These are phyloP conservation scores for Rhynchosporium secalis DNA, from an alignment of 2,329 filamentous ascomycete genomes.

Conservation along the genomic window DNA sequence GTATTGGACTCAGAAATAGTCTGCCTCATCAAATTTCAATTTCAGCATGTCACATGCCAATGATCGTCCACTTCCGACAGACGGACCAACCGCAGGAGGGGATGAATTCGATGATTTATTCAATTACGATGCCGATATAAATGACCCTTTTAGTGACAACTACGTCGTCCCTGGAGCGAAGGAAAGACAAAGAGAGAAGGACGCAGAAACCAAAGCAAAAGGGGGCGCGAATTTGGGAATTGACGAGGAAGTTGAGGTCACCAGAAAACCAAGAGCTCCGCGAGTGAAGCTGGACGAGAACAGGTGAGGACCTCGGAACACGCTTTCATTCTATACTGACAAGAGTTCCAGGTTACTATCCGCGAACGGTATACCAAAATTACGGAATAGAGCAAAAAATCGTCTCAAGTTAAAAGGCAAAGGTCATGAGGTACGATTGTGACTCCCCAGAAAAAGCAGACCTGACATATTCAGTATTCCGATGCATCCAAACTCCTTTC, in stretches of 20 bases:
- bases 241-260: constrained; percentile 82
- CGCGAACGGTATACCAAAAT: constrained; percentile 76
- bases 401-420: constrained; percentile 84
- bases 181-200: constrained; percentile 46
- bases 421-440: constrained; percentile 72
- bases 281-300: constrained; percentile 85
- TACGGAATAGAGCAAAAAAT: constrained; percentile 69
- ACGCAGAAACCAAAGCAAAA: constrained; percentile 41
- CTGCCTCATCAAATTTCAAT: not conserved
- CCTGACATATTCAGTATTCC: constrained; percentile 61
- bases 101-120: constrained; percentile 65
- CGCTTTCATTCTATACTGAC: constrained; percentile 23
- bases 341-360: constrained; percentile 70
- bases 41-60: constrained; percentile 24
- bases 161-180: constrained; percentile 28
- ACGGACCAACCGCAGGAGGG: constrained; percentile 37
- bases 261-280: constrained; percentile 69
- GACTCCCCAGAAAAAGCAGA: not conserved
- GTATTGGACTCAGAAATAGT: not conserved
- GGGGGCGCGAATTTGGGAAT: constrained; percentile 67
- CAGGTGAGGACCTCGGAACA: constrained; percentile 49
- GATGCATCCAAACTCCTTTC: constrained; percentile 80
- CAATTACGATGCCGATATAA: constrained; percentile 66
- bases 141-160: constrained; percentile 37
- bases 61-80: constrained; percentile 31